Conservation (phyloP, 805 yeast species). For the Saturnispora diversa region DNA sequence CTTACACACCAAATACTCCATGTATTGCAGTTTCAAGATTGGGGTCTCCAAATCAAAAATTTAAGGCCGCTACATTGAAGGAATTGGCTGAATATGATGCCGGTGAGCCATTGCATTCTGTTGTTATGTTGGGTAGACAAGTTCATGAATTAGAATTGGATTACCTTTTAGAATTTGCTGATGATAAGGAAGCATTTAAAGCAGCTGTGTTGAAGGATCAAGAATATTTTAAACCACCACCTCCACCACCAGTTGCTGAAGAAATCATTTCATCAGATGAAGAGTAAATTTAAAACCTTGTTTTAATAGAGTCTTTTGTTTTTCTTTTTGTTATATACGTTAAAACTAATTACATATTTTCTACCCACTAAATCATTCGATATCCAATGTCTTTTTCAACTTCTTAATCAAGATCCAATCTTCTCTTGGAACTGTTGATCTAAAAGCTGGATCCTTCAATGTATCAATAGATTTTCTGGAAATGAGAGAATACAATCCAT, state of each 20-base stretch:
- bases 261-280: conserved; percentile 15
- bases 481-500: conserved; percentile 81
- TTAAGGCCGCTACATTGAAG: conserved; percentile 76
- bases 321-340: neutral
- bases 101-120: conserved; percentile 91
- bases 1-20: conserved; percentile 82
- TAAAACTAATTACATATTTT: too few species aligned
- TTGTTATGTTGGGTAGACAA: conserved; percentile 84
- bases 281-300: conserved; percentile 4
- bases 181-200: conserved; percentile 45
- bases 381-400: conserved; percentile 82
- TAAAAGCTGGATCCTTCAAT: conserved; percentile 96
- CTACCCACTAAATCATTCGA: conserved; percentile 29
- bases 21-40: conserved; percentile 89
- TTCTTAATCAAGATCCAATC: conserved; percentile 92
- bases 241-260: conserved; percentile 14
- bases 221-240: conserved; percentile 48
- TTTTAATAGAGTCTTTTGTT: neutral
- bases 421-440: conserved; percentile 87
- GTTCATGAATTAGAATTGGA: conserved; percentile 91
- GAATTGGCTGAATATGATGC: conserved; percentile 78
- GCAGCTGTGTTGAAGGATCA: conserved; percentile 47
- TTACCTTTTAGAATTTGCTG: conserved; percentile 69
- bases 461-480: conserved; percentile 89
- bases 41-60: conserved; percentile 76